Conservation (phyloP, 176 grass and related monocot genomes). For the Cymbopogon citratus region DNA sequence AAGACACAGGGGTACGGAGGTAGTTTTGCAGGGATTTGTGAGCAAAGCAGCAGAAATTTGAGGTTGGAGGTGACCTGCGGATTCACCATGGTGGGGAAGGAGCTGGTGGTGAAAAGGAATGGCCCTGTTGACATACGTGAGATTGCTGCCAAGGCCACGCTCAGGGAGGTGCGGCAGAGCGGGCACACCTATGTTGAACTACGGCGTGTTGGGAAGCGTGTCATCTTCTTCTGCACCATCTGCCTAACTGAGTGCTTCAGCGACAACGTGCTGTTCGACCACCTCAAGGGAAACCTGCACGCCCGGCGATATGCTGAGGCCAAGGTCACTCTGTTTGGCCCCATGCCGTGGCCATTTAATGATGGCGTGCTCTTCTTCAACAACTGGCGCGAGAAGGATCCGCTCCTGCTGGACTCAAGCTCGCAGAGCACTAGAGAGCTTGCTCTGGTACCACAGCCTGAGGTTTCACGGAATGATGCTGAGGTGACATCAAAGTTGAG, state of each 20-base stretch:
- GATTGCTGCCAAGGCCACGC: constrained; percentile 72
- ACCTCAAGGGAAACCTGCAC: constrained; percentile 83
- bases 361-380: constrained; percentile 95
- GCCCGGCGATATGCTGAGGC: constrained; percentile 58
- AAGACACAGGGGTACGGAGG: background rate
- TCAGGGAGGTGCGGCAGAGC: constrained; percentile 73
- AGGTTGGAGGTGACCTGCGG: background rate
- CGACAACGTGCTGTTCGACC: constrained; percentile 90
- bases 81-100: constrained; percentile 71
- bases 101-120: constrained; percentile 53
- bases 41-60: background rate
- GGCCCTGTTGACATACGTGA: constrained; percentile 72
- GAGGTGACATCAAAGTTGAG: constrained; percentile 50
- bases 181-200: constrained; percentile 94
- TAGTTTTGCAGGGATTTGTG: constrained; percentile 10
- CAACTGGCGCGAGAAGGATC: constrained; percentile 44
- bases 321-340: constrained; percentile 85
- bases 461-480: constrained; percentile 13
- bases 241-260: constrained; percentile 94
- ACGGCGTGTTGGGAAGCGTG: constrained; percentile 57
- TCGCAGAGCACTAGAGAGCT: constrained; percentile 41
- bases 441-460: constrained; percentile 44
- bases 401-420: constrained; percentile 30
- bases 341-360: constrained; percentile 91
- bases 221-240: constrained; percentile 98